These are phyloP conservation scores for Penicillium sp. DNA, from an alignment of 2,329 filamentous ascomycete genomes.

Conservation along the genomic window DNA sequence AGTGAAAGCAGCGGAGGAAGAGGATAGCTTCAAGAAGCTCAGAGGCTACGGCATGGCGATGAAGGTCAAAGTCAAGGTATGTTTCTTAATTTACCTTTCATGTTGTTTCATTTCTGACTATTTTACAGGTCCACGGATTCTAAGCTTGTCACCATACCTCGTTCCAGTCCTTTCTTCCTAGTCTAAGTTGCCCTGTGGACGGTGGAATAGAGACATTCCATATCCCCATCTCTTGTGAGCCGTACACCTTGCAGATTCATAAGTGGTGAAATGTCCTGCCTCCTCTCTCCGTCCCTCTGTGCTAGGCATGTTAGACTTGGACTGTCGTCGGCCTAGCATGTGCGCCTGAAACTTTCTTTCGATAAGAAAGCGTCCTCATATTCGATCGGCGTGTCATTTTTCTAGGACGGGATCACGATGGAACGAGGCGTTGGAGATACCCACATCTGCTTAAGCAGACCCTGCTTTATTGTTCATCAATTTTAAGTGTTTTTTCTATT, in stretches of 20 bases:
- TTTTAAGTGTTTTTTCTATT: conserved; percentile 13
- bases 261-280: conserved; percentile 23
- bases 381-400: conserved; percentile 25
- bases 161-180: conserved; percentile 47
- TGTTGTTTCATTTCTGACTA: conserved; percentile 8
- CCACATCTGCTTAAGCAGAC: conserved; percentile 38
- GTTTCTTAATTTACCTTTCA: conserved; percentile 4
- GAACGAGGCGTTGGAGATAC: conserved; percentile 48
- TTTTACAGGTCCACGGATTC: conserved; percentile 52
- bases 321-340: conserved; percentile 32
- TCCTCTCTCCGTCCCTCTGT: conserved; percentile 25
- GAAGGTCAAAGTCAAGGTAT: conserved; percentile 75
- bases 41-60: conserved; percentile 46
- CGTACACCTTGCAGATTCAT: not conserved
- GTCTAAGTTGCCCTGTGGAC: conserved; percentile 39
- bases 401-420: conserved; percentile 38
- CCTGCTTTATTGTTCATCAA: conserved; percentile 23
- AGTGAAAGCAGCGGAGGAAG: not conserved
- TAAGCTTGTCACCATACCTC: conserved; percentile 45
- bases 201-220: conserved; percentile 35
- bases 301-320: conserved; percentile 33
- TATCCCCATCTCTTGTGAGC: not conserved
- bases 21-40: not conserved
- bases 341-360: conserved; percentile 14
- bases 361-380: conserved; percentile 25